Evolutionary conservation across 345 rosid genomes (phyloP).

Genomic region (Orychophragmus violaceus): DNA sequence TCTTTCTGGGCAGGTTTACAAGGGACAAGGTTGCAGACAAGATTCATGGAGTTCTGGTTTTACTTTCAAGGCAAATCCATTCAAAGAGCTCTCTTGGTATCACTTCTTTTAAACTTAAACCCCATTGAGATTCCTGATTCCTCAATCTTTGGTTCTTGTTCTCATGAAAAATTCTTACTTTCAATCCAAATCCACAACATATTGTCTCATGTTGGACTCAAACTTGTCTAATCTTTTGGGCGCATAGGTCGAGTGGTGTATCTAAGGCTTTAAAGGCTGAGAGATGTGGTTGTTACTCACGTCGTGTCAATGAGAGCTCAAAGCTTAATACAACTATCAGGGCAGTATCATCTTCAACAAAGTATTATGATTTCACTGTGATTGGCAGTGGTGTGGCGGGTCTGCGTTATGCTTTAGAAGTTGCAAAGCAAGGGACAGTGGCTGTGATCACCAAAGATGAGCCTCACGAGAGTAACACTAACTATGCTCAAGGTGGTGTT

Average conservation of each 20-base stretch:
- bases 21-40: conserved; percentile 33
- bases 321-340: conserved; percentile 27
- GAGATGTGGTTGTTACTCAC: conserved; percentile 35
- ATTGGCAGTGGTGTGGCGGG: conserved; percentile 99
- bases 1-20: conserved; percentile 27
- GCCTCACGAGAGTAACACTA: conserved; percentile 96
- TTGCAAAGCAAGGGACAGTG: conserved; percentile 84
- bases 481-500: conserved; percentile 98
- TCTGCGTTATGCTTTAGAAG: conserved; percentile 88
- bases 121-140: conserved; percentile 1
- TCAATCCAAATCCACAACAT: background rate
- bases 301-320: conserved; percentile 23
- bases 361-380: conserved; percentile 77
- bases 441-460: conserved; percentile 94
- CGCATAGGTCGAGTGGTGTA: conserved; percentile 49
- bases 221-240: background rate
- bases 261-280: conserved; percentile 42
- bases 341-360: conserved; percentile 46
- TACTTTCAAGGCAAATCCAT: conserved; percentile 39
- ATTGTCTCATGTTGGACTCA: background rate
- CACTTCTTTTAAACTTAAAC: background rate
- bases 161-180: background rate
- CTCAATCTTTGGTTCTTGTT: too few relatives aligned
- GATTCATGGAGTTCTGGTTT: conserved; percentile 36
- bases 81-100: conserved; percentile 61